Base-by-base conservation (phyloP, 2,329 filamentous ascomycete genomes). In the Epichloe glyceriae region DNA sequence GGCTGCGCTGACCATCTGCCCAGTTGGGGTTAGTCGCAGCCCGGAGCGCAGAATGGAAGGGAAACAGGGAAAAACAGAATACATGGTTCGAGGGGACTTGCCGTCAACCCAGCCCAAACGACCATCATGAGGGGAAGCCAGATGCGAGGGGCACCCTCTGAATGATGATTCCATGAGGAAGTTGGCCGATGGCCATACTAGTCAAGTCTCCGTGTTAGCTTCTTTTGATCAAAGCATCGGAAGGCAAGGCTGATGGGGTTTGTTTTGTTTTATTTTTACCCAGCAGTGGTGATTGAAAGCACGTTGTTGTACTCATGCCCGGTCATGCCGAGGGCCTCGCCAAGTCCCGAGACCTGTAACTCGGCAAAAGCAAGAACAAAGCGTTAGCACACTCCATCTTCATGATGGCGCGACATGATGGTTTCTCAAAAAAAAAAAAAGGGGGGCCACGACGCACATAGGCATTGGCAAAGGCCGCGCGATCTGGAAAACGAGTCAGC, bases 101-200 rank as follows among this genome's bases (percentile, higher is more conserved):
- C 37, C 37, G 82, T 85, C 26, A 86, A 64, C 0, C 71, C 68
- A 2, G 76, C 80, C 83, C 82, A 86, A 51, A 78, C 59, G 19
- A 82, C 51, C 74, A 83, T 82, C 73, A 81, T 82, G 30, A 69
- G 58, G 0, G 80, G 81, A 58, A 82, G 82, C 68, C 78, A 85
- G 54, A 78, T 69, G n/a, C 80, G 72, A 2, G 81, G 82, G 47
- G 73, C 53, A 85, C 60, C 56, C 82, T 80, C 61, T 83, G 77
- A 3, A 86, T 69, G 3, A 78, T 78, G 8, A 83, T 61, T 57
- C 82, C 82, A 49, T 73, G 76, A 0, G 79, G 79, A 15, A 83
- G 67, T 60, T 85, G 79, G 1, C 80, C 80, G 4, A 83, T 58
- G 26, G 73, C 39, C 17, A 41, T 19, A 14, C 39, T 41, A 4